These are phyloP conservation scores for rapeseed (Brassica napus) DNA, from an alignment of 345 rosid species.

Conservation along the genomic window Da-Ae NC_063443.1:2016501-2017000, in stretches of 20 bases:
- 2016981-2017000: neutral
- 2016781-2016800: neutral
- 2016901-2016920: constrained; percentile 1
- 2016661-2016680: neutral
- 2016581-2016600: constrained; percentile 17
- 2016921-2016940: neutral
- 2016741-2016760: neutral
- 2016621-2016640: constrained; percentile 2
- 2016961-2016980: neutral
- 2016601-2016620: constrained; percentile 25
- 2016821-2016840: constrained; percentile 1
- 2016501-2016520: constrained; percentile 12
- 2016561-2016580: constrained; percentile 33
- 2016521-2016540: neutral
- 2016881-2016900: neutral
- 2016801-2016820: neutral
- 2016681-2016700: constrained; percentile 10
- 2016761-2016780: neutral
- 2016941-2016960: neutral
- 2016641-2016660: constrained; percentile 7
- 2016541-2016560: constrained; percentile 22
- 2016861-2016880: neutral
- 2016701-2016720: neutral
- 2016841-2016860: neutral
- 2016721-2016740: neutral